phyloP scores from a whole-genome alignment of 257 asterid species.

The Catharanthus roseus region DNA sequence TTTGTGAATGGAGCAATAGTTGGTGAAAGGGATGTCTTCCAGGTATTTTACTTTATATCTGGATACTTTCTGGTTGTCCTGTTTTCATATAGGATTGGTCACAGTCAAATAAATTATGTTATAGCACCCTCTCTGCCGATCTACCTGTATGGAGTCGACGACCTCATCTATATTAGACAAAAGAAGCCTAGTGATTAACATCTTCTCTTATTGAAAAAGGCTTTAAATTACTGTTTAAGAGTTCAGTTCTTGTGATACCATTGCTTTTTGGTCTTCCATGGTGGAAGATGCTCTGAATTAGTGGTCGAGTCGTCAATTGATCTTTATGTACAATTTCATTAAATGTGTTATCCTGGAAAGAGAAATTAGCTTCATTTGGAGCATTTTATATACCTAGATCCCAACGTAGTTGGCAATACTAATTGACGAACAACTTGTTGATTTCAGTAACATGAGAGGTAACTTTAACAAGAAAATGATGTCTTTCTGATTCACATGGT shows the following conservation, averaged over 20 bases:
- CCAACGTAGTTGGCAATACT: neutral
- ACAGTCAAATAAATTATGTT: neutral
- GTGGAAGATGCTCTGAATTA: neutral
- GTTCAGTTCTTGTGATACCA: neutral
- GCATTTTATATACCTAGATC: neutral
- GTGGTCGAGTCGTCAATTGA: neutral
- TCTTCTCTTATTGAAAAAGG: neutral
- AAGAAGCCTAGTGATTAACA: neutral
- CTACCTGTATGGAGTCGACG: neutral
- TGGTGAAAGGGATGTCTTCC: slow-evolving; percentile 93
- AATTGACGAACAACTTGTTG: neutral
- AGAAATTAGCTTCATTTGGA: neutral
- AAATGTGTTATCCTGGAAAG: neutral
- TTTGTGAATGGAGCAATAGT: slow-evolving; percentile 88
- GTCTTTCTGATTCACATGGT: neutral
- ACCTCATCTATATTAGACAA: neutral
- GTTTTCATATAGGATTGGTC: neutral
- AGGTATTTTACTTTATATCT: slow-evolving; percentile 38
- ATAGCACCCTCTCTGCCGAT: too few species aligned
- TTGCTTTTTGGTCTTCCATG: neutral
- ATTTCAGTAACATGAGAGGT: neutral
- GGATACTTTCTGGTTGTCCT: neutral
- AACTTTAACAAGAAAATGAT: neutral
- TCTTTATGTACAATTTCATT: neutral
- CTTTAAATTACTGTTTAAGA: neutral